Percentiles rank a stretch among this genome's conserved stretches.
Evolutionary conservation across 148 eudicot genomes (phyloP).

Genomic region (Camellia lanceoleosa): DNA sequence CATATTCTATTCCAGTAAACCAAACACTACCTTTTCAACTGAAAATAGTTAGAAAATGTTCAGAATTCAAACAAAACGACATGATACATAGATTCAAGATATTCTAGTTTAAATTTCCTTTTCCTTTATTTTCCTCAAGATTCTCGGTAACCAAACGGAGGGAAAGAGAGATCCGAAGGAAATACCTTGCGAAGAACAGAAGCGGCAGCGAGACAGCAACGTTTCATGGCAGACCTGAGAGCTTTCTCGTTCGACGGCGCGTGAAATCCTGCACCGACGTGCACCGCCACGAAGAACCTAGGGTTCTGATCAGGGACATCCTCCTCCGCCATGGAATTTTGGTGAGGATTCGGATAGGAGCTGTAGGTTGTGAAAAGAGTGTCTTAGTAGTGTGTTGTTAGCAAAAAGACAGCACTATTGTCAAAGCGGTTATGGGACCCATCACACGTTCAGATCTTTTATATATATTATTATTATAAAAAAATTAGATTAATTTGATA

Average conservation of each 20-base stretch:
- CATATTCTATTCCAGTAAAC: too few relatives aligned
- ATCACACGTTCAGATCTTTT: too few relatives aligned
- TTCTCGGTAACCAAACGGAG: background rate
- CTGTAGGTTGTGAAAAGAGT: too few relatives aligned
- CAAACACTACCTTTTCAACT: background rate
- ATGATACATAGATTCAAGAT: background rate
- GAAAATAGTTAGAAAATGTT: background rate
- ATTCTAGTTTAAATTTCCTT: too few relatives aligned
- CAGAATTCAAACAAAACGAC: background rate
- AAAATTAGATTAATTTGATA: too few relatives aligned
- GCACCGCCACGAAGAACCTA: slow-evolving; percentile 86
- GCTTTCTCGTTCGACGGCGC: slow-evolving; percentile 74
- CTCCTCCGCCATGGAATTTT: slow-evolving; percentile 28
- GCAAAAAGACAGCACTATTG: too few relatives aligned
- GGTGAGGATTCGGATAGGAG: background rate
- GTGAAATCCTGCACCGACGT: slow-evolving; percentile 97
- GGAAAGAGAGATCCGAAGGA: background rate
- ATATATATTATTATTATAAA: too few relatives aligned
- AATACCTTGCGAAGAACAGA: slow-evolving; percentile 59
- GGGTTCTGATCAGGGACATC: slow-evolving; percentile 19
- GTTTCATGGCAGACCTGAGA: slow-evolving; percentile 74
- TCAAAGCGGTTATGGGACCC: too few relatives aligned
- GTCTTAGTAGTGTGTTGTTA: too few relatives aligned
- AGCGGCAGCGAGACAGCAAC: slow-evolving; percentile 86
- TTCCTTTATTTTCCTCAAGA: background rate